Base-by-base conservation (phyloP, 495 filamentous ascomycete genomes). In the Cairneyella variabilis region DNA sequence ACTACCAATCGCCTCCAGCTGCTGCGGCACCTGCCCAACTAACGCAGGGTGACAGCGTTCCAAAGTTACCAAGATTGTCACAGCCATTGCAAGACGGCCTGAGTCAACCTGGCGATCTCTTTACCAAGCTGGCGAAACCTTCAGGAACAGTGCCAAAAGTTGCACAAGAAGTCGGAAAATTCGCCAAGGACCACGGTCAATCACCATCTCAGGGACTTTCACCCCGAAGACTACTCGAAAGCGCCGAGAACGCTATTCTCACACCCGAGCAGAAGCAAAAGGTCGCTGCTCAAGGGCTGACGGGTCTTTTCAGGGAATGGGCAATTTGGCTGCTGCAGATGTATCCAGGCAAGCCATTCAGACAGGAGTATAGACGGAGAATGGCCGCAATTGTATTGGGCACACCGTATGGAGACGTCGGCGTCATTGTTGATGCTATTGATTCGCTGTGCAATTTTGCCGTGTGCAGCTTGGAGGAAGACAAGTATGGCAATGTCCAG, bases 401-500 rank as follows among this genome's bases (percentile, higher is more conserved):
- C 26, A 63, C 73, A 5, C 90, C 89, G 0, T 79, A 83, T 52
- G 82, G 83, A 14, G 79, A 83, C 61, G 65, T 83, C 1, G 78
- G 74, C 48, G 64, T 81, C 17, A 83, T 91, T 54, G 63, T 86
- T 45, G 83, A 91, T 62, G 86, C 90, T 7, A 77, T 84, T 28
- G 79, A 83, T 51, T 80, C 85, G 1, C 69, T 97, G 34, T 78
- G 80, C 9, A 72, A 70, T 32, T 76, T 99, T 6, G 77, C 85
- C 14, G 75, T 85, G n/a, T 74, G 76, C 36, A 89, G 84, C 66
- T 69, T 97, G 26, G 70, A 71, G 9, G 93, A 99, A 69, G 93
- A 99, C 66, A 74, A 74, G n/a, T 95, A 82, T 60, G 93, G 93
- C 22, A 85, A 87, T 59, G 93, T 96, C 36, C 83, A 92, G 46